These are phyloP conservation scores for Priceomyces castillae DNA, from an alignment of 805 yeast genomes.

Conservation along the genomic window DNA sequence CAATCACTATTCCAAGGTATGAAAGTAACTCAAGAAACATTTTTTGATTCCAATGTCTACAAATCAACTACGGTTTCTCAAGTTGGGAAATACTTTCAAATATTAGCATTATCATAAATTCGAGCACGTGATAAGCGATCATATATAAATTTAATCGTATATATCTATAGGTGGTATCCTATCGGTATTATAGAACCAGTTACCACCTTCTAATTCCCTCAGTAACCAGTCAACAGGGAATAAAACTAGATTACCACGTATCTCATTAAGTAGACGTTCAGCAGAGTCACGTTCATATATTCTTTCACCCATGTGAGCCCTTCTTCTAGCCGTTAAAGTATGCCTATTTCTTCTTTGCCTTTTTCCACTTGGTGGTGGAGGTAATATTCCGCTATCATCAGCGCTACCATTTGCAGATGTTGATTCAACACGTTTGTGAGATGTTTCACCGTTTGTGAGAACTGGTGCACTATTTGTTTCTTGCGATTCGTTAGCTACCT, in stretches of 20 bases:
- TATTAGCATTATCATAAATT: neutral
- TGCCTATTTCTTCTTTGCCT: conserved; percentile 35
- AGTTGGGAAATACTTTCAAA: neutral
- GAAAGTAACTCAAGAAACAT: conserved; percentile 43
- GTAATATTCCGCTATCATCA: neutral
- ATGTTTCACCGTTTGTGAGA: neutral
- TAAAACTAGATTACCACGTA: conserved; percentile 85
- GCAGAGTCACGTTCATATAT: conserved; percentile 76
- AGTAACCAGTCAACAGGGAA: conserved; percentile 91
- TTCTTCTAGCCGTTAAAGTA: conserved; percentile 35
- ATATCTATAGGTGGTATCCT: conserved; percentile 94
- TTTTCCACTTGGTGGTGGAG: conserved; percentile 3
- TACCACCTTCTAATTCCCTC: conserved; percentile 82
- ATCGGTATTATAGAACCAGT: conserved; percentile 95
- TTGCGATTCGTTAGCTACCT: neutral
- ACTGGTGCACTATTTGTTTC: neutral
- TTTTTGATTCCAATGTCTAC: neutral
- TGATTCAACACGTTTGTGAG: neutral
- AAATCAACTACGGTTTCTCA: neutral
- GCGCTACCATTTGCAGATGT: neutral
- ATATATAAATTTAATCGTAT: conserved; percentile 52
- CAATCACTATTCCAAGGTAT: conserved; percentile 35
- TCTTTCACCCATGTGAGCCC: conserved; percentile 39
- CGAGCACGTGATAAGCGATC: neutral
- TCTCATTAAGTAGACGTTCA: conserved; percentile 62